Evolutionary conservation across 768 basidiomycete species (phyloP).

Genomic region (Pleurotus pulmonarius): DNA sequence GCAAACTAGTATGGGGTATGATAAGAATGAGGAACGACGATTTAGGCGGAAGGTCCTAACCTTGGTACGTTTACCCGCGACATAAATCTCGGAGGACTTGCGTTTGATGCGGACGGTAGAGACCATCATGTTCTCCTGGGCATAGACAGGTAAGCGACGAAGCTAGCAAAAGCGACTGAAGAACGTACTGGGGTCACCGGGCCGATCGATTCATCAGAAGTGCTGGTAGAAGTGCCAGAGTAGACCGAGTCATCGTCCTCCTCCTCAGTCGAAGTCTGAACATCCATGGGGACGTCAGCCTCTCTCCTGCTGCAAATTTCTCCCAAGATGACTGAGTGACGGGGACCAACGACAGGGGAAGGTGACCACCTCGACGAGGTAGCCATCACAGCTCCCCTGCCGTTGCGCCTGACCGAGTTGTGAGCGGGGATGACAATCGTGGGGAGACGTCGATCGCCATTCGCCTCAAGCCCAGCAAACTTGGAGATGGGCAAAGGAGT

Average conservation of each 20-base stretch:
- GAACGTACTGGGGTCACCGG: background rate
- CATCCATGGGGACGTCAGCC: background rate
- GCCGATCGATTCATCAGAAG: background rate
- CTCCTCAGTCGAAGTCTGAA: background rate
- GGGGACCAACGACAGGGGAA: background rate
- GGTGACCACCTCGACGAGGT: background rate
- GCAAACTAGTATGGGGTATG: background rate
- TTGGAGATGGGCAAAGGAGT: slow-evolving; percentile 10
- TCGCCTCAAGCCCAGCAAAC: slow-evolving; percentile 12
- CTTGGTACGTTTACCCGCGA: slow-evolving; percentile 37
- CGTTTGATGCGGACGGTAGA: slow-evolving; percentile 30
- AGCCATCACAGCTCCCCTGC: background rate
- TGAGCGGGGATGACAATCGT: slow-evolving; percentile 5
- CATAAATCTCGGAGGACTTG: slow-evolving; percentile 26
- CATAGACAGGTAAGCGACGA: background rate
- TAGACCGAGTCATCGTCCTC: slow-evolving; percentile 16
- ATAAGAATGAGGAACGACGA: background rate
- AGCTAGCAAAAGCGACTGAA: background rate
- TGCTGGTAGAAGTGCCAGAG: slow-evolving; percentile 27
- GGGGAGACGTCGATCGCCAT: slow-evolving; percentile 9
- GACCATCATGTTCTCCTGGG: slow-evolving; percentile 11
- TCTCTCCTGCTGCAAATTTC: slow-evolving; percentile 1
- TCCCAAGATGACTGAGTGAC: background rate
- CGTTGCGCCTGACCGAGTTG: slow-evolving; percentile 4
- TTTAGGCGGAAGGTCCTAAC: slow-evolving; percentile 13